A percentile compares a stretch with the other conserved stretches of the same genome.
Evolutionary conservation across 805 yeast genomes (phyloP).

Genomic region (Candida montana): DNA sequence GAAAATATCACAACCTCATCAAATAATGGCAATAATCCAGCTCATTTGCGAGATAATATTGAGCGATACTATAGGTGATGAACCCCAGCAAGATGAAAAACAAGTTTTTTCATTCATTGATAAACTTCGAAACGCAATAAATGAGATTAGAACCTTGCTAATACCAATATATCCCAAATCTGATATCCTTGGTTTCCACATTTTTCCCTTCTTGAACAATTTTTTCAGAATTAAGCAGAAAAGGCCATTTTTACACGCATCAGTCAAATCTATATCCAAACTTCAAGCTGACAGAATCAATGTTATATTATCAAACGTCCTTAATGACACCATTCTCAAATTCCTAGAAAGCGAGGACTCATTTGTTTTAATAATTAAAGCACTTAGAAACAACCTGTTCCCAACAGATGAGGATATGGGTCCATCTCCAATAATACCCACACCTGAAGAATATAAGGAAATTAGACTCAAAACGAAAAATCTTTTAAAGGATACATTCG

Average conservation of each 20-base stretch:
- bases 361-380: constrained; percentile 21
- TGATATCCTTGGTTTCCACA: constrained; percentile 8
- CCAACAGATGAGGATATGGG: constrained; percentile 49
- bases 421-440: constrained; percentile 39
- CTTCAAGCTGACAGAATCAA: constrained; percentile 12
- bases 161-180: neutral
- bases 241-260: constrained; percentile 30
- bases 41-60: constrained; percentile 9
- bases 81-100: too few species aligned
- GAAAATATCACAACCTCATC: constrained; percentile 46
- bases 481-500: constrained; percentile 22
- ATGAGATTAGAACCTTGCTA: too few species aligned
- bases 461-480: constrained; percentile 25
- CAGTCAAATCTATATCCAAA: constrained; percentile 20
- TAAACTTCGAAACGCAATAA: too few species aligned
- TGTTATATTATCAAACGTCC: constrained; percentile 17
- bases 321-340: constrained; percentile 16
- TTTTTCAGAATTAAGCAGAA: constrained; percentile 14
- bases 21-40: constrained; percentile 38
- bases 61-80: too few species aligned
- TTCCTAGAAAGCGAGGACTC: constrained; percentile 15
- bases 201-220: constrained; percentile 22
- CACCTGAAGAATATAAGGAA: constrained; percentile 31
- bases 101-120: neutral
- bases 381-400: constrained; percentile 35